These are phyloP conservation scores for Pythium phragmitis DNA, from an alignment of 352 stramenopile genomes.

Conservation along the genomic window DNA sequence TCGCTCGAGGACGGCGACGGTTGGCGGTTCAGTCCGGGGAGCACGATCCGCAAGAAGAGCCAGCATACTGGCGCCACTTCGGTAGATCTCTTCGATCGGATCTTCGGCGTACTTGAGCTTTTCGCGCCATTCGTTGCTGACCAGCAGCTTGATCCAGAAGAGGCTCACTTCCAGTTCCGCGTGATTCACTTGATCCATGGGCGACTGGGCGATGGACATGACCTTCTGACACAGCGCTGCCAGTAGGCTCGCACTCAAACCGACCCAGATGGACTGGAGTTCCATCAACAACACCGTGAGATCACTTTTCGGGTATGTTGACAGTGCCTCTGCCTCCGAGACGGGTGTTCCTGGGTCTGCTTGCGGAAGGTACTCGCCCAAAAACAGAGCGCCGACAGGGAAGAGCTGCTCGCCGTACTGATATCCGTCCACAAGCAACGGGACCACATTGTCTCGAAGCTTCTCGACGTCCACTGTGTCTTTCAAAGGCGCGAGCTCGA, in stretches of 20 bases:
- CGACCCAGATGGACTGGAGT: slow-evolving; percentile 48
- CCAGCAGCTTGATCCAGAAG: slow-evolving; percentile 62
- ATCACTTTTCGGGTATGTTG: slow-evolving; percentile 33
- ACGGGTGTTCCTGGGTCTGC: background rate
- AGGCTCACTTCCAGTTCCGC: slow-evolving; percentile 40
- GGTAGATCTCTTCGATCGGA: slow-evolving; percentile 62
- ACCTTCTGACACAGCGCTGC: slow-evolving; percentile 51
- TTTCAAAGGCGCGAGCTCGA: background rate
- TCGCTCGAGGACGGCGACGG: slow-evolving; percentile 28
- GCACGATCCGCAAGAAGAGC: background rate
- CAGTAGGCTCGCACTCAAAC: slow-evolving; percentile 54
- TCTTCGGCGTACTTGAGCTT: slow-evolving; percentile 56
- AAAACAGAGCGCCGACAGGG: slow-evolving; percentile 47
- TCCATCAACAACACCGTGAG: slow-evolving; percentile 47
- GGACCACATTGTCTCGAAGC: slow-evolving; percentile 55
- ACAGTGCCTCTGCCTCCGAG: slow-evolving; percentile 16
- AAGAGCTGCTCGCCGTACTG: slow-evolving; percentile 53
- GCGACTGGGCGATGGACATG: slow-evolving; percentile 25
- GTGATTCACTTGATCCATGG: background rate
- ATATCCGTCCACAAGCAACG: slow-evolving; percentile 58
- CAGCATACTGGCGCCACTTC: slow-evolving; percentile 57
- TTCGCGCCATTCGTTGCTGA: slow-evolving; percentile 68
- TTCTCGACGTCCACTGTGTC: slow-evolving; percentile 45
- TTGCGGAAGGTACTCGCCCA: slow-evolving; percentile 18
- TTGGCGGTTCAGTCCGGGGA: background rate